Evolutionary conservation across 345 rosid genomes (phyloP), one percentile per base, ranked within the genome.

Genomic region (Rhodomyrtus tomentosa): DNA sequence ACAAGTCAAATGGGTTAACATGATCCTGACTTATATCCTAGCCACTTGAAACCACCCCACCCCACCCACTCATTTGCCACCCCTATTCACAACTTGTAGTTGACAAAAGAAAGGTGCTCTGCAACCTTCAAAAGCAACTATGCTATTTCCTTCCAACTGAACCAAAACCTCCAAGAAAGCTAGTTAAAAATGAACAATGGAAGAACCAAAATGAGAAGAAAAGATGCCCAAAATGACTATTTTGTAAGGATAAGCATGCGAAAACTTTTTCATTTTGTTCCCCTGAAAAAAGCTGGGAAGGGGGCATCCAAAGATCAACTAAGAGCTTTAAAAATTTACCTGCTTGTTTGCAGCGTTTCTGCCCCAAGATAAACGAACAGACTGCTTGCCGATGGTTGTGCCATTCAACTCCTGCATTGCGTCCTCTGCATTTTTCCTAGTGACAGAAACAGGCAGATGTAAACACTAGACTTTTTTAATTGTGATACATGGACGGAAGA

Each of bases 331-430:
- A 68, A 83, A 27, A 14, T 56, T 88, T 89, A 94, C 98, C 95
- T 93, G 99, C 88, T 91, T 96, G 93, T 92, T 91, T 29, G 88
- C 95, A 7, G 96, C 95, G 83, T 88, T 95, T 83, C 98, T 95
- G 59, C 98, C 98, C 99, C 99, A 96, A 32, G 99, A 95, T 87
- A 96, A 97, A 16, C 99, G 96, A 81, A 96, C 96, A 25, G 95
- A 92, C 87, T 97, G 98, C 89, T 95, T 95, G 83, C 99, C 98
- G 12, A 97, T 93, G 48, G 89, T 90, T 72, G 95, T 91, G 82
- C 95, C 98, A 29, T 94, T 95, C 90, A 95, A 89, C 81, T 84
- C 91, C 88, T 94, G 89, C 72, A 97, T 89, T 40, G 99, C 96
- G 42, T 92, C 96, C 92, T 94, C 98, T 6, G 98, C 99, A 87